phyloP scores from a whole-genome alignment of 2,329 filamentous ascomycete genomes.

The Pseudogymnoascus sp. region DNA sequence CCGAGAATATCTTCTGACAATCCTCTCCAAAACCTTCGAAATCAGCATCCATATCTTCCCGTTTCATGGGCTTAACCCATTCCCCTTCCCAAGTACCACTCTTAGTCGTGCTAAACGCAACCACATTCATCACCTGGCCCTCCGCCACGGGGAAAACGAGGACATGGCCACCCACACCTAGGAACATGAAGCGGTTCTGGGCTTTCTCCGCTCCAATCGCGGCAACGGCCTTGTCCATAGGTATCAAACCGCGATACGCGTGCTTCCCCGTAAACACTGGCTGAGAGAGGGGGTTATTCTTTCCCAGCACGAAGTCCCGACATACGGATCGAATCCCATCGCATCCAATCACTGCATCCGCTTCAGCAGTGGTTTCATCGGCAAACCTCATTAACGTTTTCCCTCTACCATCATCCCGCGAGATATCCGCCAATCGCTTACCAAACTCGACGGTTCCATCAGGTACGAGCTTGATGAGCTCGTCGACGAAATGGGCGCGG shows the following conservation, averaged over 20 bases:
- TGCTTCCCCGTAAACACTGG: constrained; percentile 45
- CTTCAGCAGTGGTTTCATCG: constrained; percentile 33
- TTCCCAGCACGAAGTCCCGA: constrained; percentile 41
- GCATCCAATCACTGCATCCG: constrained; percentile 44
- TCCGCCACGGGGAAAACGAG: constrained; percentile 54
- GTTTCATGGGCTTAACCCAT: constrained; percentile 32
- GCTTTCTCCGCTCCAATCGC: constrained; percentile 42
- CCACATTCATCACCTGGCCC: constrained; percentile 48
- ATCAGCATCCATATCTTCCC: constrained; percentile 32
- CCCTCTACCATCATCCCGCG: constrained; percentile 12
- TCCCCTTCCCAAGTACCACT: constrained; percentile 31
- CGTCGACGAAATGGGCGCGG: constrained; percentile 34
- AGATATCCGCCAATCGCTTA: constrained; percentile 25
- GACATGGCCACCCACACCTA: constrained; percentile 46
- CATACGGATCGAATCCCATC: constrained; percentile 53
- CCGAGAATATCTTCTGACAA: constrained; percentile 2
- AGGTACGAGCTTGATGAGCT: constrained; percentile 32
- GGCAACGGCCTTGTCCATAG: constrained; percentile 44
- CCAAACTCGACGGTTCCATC: constrained; percentile 22
- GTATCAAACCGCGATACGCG: constrained; percentile 53
- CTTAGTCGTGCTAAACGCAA: constrained; percentile 38
- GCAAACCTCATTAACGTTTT: constrained; percentile 28
- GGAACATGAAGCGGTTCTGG: constrained; percentile 37
- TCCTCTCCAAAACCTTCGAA: constrained; percentile 34
- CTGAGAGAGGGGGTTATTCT: constrained; percentile 14